phyloP scores from a whole-genome alignment of 495 filamentous ascomycete genomes.

The Amorphotheca resinae region DNA sequence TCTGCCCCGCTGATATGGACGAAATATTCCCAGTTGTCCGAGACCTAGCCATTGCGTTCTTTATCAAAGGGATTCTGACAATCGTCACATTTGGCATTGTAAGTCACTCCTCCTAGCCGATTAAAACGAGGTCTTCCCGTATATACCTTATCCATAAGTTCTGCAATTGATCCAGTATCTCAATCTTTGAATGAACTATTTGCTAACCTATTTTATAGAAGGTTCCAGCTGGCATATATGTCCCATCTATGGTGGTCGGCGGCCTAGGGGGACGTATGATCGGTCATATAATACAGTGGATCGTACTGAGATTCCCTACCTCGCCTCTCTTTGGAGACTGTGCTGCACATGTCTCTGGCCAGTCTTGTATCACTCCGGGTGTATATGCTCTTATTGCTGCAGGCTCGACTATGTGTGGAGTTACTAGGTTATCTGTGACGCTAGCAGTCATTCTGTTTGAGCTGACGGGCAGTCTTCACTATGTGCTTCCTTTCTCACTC shows the following conservation, averaged over 20 bases:
- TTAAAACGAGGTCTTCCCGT: too few relatives aligned
- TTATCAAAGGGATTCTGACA: constrained; percentile 82
- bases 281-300: constrained; percentile 76
- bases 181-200: not conserved
- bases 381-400: constrained; percentile 93
- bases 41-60: constrained; percentile 62
- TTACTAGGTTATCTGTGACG: constrained; percentile 87
- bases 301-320: constrained; percentile 59
- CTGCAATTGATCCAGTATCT: not conserved
- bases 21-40: constrained; percentile 61
- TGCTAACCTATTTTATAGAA: constrained; percentile 35
- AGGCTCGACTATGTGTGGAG: constrained; percentile 95
- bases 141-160: not conserved
- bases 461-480: constrained; percentile 84
- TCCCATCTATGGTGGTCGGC: constrained; percentile 96
- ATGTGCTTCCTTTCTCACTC: constrained; percentile 89
- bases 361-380: constrained; percentile 84
- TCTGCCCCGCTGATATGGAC: constrained; percentile 61
- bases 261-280: constrained; percentile 84
- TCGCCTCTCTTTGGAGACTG: constrained; percentile 64
- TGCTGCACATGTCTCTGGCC: constrained; percentile 50
- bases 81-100: constrained; percentile 78
- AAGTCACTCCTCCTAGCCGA: constrained; percentile 11
- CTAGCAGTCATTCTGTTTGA: constrained; percentile 94
- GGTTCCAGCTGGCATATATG: constrained; percentile 91